These are phyloP conservation scores for Melocanna baccifera DNA, from an alignment of 176 grass and related monocot genomes.

Conservation along the genomic window DNA sequence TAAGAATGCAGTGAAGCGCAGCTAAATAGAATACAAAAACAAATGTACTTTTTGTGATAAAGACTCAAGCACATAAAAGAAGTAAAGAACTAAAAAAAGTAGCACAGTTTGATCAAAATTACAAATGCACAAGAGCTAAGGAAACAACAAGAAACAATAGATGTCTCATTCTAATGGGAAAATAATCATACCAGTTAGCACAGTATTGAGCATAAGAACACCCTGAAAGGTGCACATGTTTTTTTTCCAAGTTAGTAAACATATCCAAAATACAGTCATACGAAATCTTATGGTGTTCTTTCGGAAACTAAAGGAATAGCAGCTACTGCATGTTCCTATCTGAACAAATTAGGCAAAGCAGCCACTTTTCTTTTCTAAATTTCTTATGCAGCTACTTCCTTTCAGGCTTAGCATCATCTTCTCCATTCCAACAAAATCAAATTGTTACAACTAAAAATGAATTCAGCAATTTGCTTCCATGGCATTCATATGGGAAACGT, in stretches of 20 bases:
- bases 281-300: neutral
- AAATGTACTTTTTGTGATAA: neutral
- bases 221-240: slow-evolving; percentile 56
- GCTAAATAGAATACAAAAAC: neutral
- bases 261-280: neutral
- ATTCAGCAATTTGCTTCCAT: neutral
- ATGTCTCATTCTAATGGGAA: neutral
- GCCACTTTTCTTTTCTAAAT: neutral
- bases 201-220: slow-evolving; percentile 94
- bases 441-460: neutral
- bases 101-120: neutral
- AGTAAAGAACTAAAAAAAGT: neutral
- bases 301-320: neutral
- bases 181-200: slow-evolving; percentile 74
- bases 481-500: neutral
- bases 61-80: neutral
- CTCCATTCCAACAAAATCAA: neutral
- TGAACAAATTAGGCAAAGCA: neutral
- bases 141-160: neutral
- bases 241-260: slow-evolving; percentile 25
- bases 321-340: neutral
- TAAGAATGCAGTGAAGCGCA: neutral
- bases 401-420: neutral
- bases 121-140: neutral
- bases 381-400: neutral